A percentile compares a stretch with the other conserved stretches of the same genome.
phyloP scores from a whole-genome alignment of 345 rosid species.

The Euphorbia tirucalli region DNA sequence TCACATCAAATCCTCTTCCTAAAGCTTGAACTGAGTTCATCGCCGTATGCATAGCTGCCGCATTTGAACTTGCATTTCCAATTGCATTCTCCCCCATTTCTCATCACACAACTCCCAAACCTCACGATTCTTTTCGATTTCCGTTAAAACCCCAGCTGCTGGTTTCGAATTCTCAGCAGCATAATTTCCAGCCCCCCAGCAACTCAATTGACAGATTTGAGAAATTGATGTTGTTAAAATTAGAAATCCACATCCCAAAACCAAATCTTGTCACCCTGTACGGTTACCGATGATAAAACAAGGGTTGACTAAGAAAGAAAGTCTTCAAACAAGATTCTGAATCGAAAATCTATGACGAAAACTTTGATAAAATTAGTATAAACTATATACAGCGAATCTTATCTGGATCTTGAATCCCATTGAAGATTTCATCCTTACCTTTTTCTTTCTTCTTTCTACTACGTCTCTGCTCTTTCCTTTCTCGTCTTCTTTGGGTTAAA shows the following conservation, averaged over 20 bases:
- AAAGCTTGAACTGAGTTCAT: conserved; percentile 58
- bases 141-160: not conserved
- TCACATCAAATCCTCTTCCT: conserved; percentile 75
- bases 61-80: conserved; percentile 18
- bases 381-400: not conserved
- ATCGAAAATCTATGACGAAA: not conserved
- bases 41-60: conserved; percentile 55
- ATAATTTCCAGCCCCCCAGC: not conserved
- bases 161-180: not conserved
- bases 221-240: not conserved
- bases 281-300: not conserved
- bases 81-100: conserved; percentile 26
- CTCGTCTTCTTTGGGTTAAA: not conserved
- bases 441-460: not conserved
- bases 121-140: not conserved
- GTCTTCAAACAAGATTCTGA: conserved; percentile 5
- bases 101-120: conserved; percentile 9
- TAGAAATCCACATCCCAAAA: conserved; percentile 7
- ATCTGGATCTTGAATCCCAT: conserved; percentile 17
- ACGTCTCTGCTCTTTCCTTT: not conserved
- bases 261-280: not conserved
- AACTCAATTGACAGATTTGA: not conserved
- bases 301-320: not conserved
- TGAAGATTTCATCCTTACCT: not conserved
- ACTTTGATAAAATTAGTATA: not conserved